A percentile compares a stretch with the other conserved stretches of the same genome.
phyloP scores from a whole-genome alignment of 1,284 basidiomycete genomes.

The Athelia sp. region DNA sequence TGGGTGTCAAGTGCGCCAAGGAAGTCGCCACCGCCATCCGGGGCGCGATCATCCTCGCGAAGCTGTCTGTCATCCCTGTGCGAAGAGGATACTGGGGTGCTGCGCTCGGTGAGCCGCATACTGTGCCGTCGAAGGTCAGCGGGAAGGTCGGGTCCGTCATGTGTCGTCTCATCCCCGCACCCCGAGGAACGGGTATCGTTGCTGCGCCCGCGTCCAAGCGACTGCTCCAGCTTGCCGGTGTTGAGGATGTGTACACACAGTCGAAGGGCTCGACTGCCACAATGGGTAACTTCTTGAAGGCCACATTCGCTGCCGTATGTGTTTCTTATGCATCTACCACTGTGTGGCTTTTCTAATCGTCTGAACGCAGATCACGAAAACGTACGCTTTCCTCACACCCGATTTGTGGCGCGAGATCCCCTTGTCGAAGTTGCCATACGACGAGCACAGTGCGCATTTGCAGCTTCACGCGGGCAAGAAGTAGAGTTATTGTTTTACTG shows the following conservation, averaged over 20 bases:
- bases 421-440: conserved; percentile 84
- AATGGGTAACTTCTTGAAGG: conserved; percentile 99
- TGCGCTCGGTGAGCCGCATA: conserved; percentile 97
- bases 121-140: conserved; percentile 96
- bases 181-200: conserved; percentile 98
- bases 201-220: conserved; percentile 98
- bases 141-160: conserved; percentile 99
- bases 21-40: conserved; percentile 99
- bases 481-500: conserved; percentile 37
- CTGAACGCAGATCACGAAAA: conserved; percentile 92
- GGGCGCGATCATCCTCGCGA: conserved; percentile 96
- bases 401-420: conserved; percentile 97
- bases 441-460: conserved; percentile 90
- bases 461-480: conserved; percentile 81
- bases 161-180: conserved; percentile 98
- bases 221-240: conserved; percentile 95
- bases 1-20: conserved; percentile 99
- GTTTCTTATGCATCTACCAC: not conserved
- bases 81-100: conserved; percentile 99
- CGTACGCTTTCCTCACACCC: conserved; percentile 95
- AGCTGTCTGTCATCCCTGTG: conserved; percentile 94
- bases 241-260: conserved; percentile 95
- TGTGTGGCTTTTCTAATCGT: too few species aligned
- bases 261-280: conserved; percentile 98
- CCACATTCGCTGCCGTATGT: conserved; percentile 91